Conservation (phyloP, 768 basidiomycete genomes). For the Xerocomus brunneocitrinus region DNA sequence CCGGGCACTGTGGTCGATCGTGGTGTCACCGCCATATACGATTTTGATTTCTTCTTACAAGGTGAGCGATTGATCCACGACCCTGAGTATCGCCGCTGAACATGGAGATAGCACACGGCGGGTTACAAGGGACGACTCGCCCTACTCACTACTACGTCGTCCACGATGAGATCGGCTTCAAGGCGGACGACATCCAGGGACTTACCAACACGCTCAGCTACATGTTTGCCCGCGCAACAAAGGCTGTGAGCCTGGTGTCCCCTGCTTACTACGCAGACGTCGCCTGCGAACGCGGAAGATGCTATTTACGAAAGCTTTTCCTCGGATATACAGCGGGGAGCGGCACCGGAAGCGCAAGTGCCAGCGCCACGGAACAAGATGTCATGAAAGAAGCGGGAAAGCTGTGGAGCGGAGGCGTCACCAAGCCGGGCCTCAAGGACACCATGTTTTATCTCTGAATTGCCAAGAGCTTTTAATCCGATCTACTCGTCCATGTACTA, state of each 20-base stretch:
- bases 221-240: slow-evolving; percentile 59
- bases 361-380: slow-evolving; percentile 42
- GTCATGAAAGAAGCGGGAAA: slow-evolving; percentile 49
- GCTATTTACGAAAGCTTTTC: slow-evolving; percentile 47
- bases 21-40: slow-evolving; percentile 50
- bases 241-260: slow-evolving; percentile 35
- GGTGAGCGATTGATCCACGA: slow-evolving; percentile 23
- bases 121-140: slow-evolving; percentile 44
- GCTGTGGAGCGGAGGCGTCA: slow-evolving; percentile 56
- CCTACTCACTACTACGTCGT: slow-evolving; percentile 56
- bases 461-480: background rate
- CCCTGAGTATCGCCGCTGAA: background rate
- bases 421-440: slow-evolving; percentile 46
- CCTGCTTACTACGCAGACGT: slow-evolving; percentile 43
- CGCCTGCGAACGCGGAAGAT: slow-evolving; percentile 51
- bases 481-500: background rate
- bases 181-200: slow-evolving; percentile 46
- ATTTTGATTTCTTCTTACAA: slow-evolving; percentile 54
- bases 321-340: slow-evolving; percentile 34
- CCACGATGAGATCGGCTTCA: slow-evolving; percentile 49
- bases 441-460: slow-evolving; percentile 74
- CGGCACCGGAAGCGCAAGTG: slow-evolving; percentile 33
- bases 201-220: slow-evolving; percentile 53
- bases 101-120: slow-evolving; percentile 35
- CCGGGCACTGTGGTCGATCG: slow-evolving; percentile 54